These are phyloP conservation scores for Nigrospora oryzae DNA, from an alignment of 2,329 filamentous ascomycete genomes.

Conservation along the genomic window DNA sequence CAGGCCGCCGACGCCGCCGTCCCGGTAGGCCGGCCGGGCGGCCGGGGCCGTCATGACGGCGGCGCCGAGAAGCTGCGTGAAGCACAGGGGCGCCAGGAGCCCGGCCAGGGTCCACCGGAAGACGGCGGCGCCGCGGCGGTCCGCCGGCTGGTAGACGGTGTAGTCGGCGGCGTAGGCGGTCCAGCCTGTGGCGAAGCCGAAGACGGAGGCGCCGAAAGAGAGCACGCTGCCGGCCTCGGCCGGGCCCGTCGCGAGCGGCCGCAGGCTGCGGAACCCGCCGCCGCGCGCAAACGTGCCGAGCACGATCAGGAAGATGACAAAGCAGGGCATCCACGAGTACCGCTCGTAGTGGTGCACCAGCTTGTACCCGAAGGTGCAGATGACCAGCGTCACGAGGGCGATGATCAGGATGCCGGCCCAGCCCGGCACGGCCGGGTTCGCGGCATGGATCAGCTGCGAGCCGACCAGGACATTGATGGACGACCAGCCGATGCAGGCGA, in stretches of 20 bases:
- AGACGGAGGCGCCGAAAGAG: conserved; percentile 58
- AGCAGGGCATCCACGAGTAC: conserved; percentile 65
- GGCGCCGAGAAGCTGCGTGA: conserved; percentile 65
- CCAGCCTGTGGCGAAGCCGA: conserved; percentile 66
- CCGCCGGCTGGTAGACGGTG: conserved; percentile 66
- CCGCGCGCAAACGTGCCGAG: conserved; percentile 60
- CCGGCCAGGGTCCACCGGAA: conserved; percentile 64
- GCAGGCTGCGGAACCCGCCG: conserved; percentile 49
- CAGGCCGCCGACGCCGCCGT: conserved; percentile 56
- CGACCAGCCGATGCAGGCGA: conserved; percentile 68
- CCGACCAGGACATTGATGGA: conserved; percentile 74
- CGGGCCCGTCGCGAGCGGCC: conserved; percentile 49
- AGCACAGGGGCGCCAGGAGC: conserved; percentile 62
- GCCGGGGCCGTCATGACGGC: conserved; percentile 59
- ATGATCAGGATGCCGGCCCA: conserved; percentile 71
- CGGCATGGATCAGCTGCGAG: conserved; percentile 66
- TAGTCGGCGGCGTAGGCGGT: conserved; percentile 69
- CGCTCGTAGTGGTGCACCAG: conserved; percentile 71
- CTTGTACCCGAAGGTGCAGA: conserved; percentile 70
- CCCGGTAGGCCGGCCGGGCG: conserved; percentile 45
- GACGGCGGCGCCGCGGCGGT: conserved; percentile 49
- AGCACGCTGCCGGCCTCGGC: conserved; percentile 53
- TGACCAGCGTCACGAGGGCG: conserved; percentile 54
- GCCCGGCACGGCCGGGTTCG: conserved; percentile 59
- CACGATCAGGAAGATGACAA: conserved; percentile 65